Evolutionary conservation across 495 filamentous ascomycete species (phyloP).

Genomic region (Lepraria neglecta): DNA sequence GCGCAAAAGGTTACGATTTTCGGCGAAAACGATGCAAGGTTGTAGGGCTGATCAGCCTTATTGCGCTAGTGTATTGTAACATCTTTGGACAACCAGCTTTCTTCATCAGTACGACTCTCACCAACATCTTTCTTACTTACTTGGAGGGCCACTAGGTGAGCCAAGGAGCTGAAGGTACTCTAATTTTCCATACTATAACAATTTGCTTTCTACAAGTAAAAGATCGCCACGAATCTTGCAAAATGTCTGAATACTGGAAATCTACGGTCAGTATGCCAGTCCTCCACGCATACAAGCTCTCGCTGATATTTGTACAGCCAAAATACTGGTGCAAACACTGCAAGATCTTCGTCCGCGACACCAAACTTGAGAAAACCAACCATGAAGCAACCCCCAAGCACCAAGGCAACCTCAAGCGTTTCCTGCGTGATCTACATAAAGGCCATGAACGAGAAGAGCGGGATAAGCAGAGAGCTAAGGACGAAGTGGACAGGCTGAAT

Average conservation of each 20-base stretch:
- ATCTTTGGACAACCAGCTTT: too few species aligned
- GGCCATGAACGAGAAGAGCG: slow-evolving; percentile 68
- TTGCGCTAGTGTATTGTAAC: too few species aligned
- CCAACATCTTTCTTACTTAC: too few species aligned
- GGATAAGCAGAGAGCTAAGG: slow-evolving; percentile 73
- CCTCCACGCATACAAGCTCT: neutral
- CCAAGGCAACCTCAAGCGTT: slow-evolving; percentile 82
- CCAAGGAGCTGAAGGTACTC: too few species aligned
- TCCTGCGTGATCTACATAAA: slow-evolving; percentile 79
- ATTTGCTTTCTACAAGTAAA: too few species aligned
- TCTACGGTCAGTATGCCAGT: slow-evolving; percentile 58
- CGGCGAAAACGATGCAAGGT: too few species aligned
- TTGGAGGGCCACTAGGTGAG: too few species aligned
- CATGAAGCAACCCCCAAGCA: slow-evolving; percentile 88
- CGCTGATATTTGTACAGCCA: slow-evolving; percentile 44
- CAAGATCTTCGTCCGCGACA: slow-evolving; percentile 84
- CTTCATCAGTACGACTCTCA: too few species aligned
- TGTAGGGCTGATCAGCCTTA: too few species aligned
- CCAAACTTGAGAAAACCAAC: slow-evolving; percentile 77
- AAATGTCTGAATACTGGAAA: slow-evolving; percentile 98
- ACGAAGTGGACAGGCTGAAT: slow-evolving; percentile 81
- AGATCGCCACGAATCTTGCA: too few species aligned
- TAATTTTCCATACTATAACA: too few species aligned
- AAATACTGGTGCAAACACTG: slow-evolving; percentile 99
- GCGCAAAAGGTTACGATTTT: slow-evolving; percentile 1